Conservation (phyloP, 1,284 basidiomycete species). For the Ganoderma sinense region DNA sequence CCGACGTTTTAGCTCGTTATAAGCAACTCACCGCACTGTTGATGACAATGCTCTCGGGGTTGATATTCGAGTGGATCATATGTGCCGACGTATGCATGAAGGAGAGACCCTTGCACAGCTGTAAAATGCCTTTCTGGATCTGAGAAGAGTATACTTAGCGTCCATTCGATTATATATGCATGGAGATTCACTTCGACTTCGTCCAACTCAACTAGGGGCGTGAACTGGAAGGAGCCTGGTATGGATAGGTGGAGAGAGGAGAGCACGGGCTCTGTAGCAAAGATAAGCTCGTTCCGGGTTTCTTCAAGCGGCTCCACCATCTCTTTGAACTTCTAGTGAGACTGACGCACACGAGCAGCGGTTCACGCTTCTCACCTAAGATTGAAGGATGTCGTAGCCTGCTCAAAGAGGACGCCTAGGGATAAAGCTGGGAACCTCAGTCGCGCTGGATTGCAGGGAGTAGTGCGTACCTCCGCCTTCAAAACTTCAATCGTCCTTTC, state of each 20-base stretch:
- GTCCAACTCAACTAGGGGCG: constrained; percentile 76
- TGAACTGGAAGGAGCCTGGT: constrained; percentile 62
- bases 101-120: constrained; percentile 91
- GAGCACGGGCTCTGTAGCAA: constrained; percentile 91
- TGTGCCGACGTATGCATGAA: constrained; percentile 94
- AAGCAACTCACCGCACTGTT: constrained; percentile 78
- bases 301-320: constrained; percentile 99
- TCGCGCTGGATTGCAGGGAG: not conserved
- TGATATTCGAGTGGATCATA: constrained; percentile 92
- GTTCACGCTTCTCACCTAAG: constrained; percentile 61
- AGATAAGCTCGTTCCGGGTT: constrained; percentile 86
- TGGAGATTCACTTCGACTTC: constrained; percentile 81
- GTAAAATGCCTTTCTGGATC: constrained; percentile 97
- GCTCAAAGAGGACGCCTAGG: constrained; percentile 85
- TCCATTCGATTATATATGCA: not conserved
- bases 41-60: constrained; percentile 85
- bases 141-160: constrained; percentile 42
- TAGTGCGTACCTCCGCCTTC: constrained; percentile 81
- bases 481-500: constrained; percentile 84
- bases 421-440: not conserved
- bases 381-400: constrained; percentile 94
- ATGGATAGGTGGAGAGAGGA: constrained; percentile 83
- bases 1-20: not conserved
- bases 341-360: not conserved
- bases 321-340: constrained; percentile 56